These are phyloP conservation scores for Syncephalastrum contaminatum DNA, from an alignment of 371 early-diverging fungal species.

Conservation along the genomic window DNA sequence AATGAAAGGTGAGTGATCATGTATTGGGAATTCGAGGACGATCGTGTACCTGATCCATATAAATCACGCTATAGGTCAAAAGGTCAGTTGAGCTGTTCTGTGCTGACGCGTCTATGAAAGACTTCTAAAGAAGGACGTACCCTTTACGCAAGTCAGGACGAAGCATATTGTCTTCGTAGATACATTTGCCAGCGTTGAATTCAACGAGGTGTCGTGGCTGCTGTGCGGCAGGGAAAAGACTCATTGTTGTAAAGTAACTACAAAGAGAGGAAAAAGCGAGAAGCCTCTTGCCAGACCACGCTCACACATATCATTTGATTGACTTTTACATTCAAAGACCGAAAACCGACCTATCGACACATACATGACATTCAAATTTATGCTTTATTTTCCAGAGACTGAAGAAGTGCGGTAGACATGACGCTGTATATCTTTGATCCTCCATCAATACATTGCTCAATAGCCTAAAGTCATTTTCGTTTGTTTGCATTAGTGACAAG, in stretches of 20 bases:
- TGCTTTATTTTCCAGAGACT: constrained; percentile 31
- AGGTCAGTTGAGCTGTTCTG: background rate
- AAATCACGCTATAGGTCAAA: constrained; percentile 39
- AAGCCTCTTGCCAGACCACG: too few relatives aligned
- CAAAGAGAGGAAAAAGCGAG: too few relatives aligned
- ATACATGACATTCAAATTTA: background rate
- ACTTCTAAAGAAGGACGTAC: constrained; percentile 21
- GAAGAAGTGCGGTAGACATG: constrained; percentile 55
- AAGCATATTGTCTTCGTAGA: constrained; percentile 65
- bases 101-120: constrained; percentile 12
- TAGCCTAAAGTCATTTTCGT: constrained; percentile 48
- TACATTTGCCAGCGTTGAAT: constrained; percentile 79
- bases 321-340: too few relatives aligned
- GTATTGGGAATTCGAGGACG: background rate
- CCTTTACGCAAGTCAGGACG: constrained; percentile 76
- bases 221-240: constrained; percentile 34
- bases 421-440: constrained; percentile 82
- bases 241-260: constrained; percentile 18
- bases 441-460: constrained; percentile 82
- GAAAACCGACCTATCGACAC: too few relatives aligned
- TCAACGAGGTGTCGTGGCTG: constrained; percentile 45
- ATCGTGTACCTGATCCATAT: constrained; percentile 51
- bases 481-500: constrained; percentile 1
- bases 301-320: too few relatives aligned
- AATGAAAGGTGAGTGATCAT: background rate